Evolutionary conservation across 208 protist species (phyloP).

Genomic region (Crithidia acanthocephali): DNA sequence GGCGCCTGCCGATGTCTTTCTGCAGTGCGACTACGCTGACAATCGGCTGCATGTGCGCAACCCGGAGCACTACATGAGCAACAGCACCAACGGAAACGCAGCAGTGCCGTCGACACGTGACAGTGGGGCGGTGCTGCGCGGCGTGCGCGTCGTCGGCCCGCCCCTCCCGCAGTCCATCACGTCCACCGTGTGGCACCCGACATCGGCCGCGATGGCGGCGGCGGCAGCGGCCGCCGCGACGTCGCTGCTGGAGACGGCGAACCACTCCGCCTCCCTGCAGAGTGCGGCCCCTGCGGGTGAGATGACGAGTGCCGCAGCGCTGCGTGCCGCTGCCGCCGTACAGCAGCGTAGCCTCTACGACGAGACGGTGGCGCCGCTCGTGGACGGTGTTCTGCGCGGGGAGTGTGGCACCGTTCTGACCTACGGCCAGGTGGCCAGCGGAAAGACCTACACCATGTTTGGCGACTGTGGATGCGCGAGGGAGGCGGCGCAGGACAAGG

Average conservation of each 20-base stretch:
- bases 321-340: neutral
- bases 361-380: constrained; percentile 43
- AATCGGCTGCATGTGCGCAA: constrained; percentile 8
- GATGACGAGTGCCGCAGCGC: neutral
- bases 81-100: neutral
- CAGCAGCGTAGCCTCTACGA: constrained; percentile 19
- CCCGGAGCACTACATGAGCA: constrained; percentile 1
- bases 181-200: neutral
- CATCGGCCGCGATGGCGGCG: neutral
- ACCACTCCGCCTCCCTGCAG: no score
- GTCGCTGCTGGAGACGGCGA: no score
- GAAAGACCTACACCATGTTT: constrained; percentile 76
- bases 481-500: no score
- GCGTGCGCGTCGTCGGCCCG: constrained; percentile 14
- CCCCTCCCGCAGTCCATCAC: constrained; percentile 12
- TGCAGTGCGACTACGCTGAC: constrained; percentile 1
- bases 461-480: constrained; percentile 7
- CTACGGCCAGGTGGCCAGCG: constrained; percentile 67
- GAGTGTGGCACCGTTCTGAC: constrained; percentile 55
- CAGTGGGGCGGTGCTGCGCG: neutral
- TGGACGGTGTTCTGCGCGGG: constrained; percentile 47
- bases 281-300: no score
- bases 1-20: neutral
- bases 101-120: neutral
- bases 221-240: neutral